A percentile compares a stretch with the other conserved stretches of the same genome.
Conservation (phyloP, 306 rosid genomes). For the Mucuna pruriens region DNA sequence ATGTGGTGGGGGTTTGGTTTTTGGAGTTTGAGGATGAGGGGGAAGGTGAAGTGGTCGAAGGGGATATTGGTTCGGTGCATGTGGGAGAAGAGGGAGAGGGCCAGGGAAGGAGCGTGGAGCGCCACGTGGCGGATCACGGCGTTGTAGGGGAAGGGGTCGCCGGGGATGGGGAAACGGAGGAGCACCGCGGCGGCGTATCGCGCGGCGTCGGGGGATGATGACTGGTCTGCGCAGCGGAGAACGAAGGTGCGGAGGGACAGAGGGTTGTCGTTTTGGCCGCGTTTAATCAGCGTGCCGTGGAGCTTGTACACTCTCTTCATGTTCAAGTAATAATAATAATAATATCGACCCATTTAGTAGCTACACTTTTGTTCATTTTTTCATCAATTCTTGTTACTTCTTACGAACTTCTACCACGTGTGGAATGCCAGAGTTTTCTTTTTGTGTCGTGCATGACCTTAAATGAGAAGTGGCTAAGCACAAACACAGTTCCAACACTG, state of each 20-base stretch:
- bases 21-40: slow-evolving; percentile 55
- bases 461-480: neutral
- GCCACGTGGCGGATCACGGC: slow-evolving; percentile 52
- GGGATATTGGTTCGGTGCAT: slow-evolving; percentile 56
- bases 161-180: slow-evolving; percentile 38
- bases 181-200: slow-evolving; percentile 54
- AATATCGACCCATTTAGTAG: neutral
- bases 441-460: no score
- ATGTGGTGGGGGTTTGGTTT: slow-evolving; percentile 3
- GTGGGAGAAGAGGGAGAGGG: slow-evolving; percentile 48
- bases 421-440: no score
- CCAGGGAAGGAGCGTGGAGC: slow-evolving; percentile 44
- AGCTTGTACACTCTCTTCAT: slow-evolving; percentile 56
- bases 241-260: slow-evolving; percentile 49
- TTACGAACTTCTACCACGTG: neutral
- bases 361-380: neutral
- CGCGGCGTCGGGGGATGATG: slow-evolving; percentile 43
- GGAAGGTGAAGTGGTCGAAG: slow-evolving; percentile 63
- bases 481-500: no score
- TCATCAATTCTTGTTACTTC: neutral
- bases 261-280: slow-evolving; percentile 44
- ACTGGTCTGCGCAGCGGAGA: slow-evolving; percentile 42
- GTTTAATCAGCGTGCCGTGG: slow-evolving; percentile 59
- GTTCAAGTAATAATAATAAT: no score
- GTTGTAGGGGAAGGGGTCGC: slow-evolving; percentile 54